A percentile compares a stretch with the other conserved stretches of the same genome.
Conservation (phyloP, 75 land plant genomes). For the Pinus albicaulis region DNA sequence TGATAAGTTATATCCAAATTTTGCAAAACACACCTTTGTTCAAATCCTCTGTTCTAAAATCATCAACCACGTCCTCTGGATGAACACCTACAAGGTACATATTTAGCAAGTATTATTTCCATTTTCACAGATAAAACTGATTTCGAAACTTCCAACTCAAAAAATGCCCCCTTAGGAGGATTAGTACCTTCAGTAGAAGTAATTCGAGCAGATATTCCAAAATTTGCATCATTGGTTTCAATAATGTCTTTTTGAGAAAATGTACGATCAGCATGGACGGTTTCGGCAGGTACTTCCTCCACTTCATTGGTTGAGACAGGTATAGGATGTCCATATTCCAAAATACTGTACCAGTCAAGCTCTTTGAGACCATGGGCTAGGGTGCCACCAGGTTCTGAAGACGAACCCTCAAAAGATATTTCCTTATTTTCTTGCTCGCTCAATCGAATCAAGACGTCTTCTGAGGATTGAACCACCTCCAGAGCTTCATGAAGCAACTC, state of each 20-base stretch:
- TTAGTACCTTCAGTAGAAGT: not conserved
- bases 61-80: not conserved
- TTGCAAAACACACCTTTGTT: not conserved
- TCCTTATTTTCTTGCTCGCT: not conserved
- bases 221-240: not conserved
- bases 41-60: not conserved
- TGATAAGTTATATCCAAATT: not conserved
- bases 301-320: not conserved
- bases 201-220: slow-evolving; percentile 1
- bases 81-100: not conserved
- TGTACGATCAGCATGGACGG: not conserved
- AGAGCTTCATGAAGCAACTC: slow-evolving; percentile 3
- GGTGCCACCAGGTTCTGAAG: not conserved
- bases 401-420: not conserved
- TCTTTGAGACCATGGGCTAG: not conserved
- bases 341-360: not conserved
- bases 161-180: not conserved
- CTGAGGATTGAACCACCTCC: slow-evolving; percentile 2
- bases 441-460: not conserved
- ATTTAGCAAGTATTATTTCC: not conserved
- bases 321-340: not conserved
- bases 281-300: not conserved
- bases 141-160: not conserved
- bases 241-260: not conserved
- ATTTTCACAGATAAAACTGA: not conserved